A percentile compares a stretch with the other conserved stretches of the same genome.
phyloP scores from a whole-genome alignment of 371 early-diverging fungal species.

The Gilbertella persicaria region DNA sequence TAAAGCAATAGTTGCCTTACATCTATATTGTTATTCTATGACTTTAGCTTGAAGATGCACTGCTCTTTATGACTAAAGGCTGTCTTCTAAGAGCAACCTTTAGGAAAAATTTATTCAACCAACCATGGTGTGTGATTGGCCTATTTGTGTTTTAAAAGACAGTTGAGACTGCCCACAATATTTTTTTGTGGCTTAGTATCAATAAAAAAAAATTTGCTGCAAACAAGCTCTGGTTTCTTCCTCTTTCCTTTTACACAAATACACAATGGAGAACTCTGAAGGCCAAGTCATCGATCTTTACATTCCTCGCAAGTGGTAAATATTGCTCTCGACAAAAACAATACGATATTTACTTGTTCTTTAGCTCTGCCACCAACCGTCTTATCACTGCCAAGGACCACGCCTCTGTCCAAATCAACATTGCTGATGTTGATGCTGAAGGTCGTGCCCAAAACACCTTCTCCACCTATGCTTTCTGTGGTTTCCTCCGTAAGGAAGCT shows the following conservation, averaged over 20 bases:
- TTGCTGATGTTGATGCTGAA: slow-evolving; percentile 91
- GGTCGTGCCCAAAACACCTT: slow-evolving; percentile 79
- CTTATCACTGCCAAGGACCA: slow-evolving; percentile 85
- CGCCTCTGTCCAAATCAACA: slow-evolving; percentile 97
- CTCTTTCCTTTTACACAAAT: slow-evolving; percentile 27
- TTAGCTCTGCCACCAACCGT: slow-evolving; percentile 57
- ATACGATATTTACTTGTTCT: slow-evolving; percentile 7
- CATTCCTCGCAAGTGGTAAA: slow-evolving; percentile 95
- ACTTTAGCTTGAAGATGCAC: no score
- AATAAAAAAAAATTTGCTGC: slow-evolving; percentile 24
- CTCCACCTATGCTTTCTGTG: slow-evolving; percentile 92
- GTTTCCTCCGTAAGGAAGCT: slow-evolving; percentile 88
- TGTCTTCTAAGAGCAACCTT: no score
- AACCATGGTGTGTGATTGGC: no score
- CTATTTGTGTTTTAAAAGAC: not conserved
- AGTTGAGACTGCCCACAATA: not conserved
- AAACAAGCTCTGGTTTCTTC: slow-evolving; percentile 12
- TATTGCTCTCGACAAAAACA: slow-evolving; percentile 6
- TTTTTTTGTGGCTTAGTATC: slow-evolving; percentile 23
- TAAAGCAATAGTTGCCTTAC: no score
- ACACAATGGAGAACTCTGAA: slow-evolving; percentile 69
- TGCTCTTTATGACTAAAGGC: no score
- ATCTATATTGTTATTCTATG: no score
- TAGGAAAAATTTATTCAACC: no score
- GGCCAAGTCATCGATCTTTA: slow-evolving; percentile 87